phyloP scores from a whole-genome alignment of 805 yeast species.

The Babjeviella inositovora region DNA sequence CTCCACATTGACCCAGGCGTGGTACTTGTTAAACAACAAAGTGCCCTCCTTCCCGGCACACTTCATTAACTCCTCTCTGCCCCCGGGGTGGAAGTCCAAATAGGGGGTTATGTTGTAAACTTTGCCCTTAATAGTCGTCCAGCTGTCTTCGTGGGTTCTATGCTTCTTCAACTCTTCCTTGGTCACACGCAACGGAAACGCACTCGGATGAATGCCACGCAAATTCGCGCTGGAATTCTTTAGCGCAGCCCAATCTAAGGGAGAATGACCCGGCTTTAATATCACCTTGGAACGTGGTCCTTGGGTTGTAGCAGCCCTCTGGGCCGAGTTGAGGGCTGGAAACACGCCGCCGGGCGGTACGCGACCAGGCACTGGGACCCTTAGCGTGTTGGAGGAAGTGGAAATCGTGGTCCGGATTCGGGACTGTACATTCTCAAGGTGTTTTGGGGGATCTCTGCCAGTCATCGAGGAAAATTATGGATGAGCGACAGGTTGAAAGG shows the following conservation, averaged over 20 bases:
- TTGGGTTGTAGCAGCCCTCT: too few relatives aligned
- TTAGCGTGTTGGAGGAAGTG: too few relatives aligned
- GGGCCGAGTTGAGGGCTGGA: too few relatives aligned
- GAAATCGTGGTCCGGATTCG: too few relatives aligned
- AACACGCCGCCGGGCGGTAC: too few relatives aligned
- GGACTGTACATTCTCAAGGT: too few relatives aligned
- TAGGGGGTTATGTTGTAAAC: constrained; percentile 84
- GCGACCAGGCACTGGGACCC: too few relatives aligned
- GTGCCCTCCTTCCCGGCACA: constrained; percentile 84
- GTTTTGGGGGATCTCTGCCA: too few relatives aligned
- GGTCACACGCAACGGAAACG: constrained; percentile 42
- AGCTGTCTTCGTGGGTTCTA: constrained; percentile 47
- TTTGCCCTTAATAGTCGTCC: constrained; percentile 71
- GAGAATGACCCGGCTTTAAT: constrained; percentile 68
- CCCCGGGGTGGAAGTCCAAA: constrained; percentile 86
- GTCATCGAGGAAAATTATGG: too few relatives aligned
- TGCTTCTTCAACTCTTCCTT: constrained; percentile 47
- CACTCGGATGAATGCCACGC: constrained; percentile 30
- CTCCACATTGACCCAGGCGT: constrained; percentile 67
- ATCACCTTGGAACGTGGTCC: too few relatives aligned
- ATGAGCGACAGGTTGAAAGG: too few relatives aligned
- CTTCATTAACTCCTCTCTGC: constrained; percentile 57
- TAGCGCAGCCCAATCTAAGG: constrained; percentile 70
- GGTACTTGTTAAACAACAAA: constrained; percentile 50
- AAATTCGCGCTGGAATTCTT: constrained; percentile 31